Conservation (phyloP, 495 filamentous ascomycete genomes). For the Penicillium egyptiacum region DNA sequence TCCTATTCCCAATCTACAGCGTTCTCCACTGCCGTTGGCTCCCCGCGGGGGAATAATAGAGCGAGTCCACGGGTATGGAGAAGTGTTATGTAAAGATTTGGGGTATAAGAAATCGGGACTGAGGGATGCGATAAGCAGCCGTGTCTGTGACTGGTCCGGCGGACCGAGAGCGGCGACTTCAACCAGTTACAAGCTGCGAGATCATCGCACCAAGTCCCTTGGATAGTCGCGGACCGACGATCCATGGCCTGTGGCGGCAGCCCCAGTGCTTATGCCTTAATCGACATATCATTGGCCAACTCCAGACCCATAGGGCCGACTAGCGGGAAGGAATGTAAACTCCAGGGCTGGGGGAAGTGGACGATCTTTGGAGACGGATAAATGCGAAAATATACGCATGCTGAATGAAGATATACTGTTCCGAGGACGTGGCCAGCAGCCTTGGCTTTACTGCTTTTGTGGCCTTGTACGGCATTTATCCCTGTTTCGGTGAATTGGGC, state of each 20-base stretch:
- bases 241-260: slow-evolving; percentile 12
- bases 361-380: slow-evolving; percentile 4
- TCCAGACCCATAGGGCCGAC: not conserved
- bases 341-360: slow-evolving; percentile 6
- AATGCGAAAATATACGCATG: not conserved
- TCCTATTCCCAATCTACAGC: slow-evolving; percentile 4
- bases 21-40: slow-evolving; percentile 14
- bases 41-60: slow-evolving; percentile 15
- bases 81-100: slow-evolving; percentile 29
- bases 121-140: slow-evolving; percentile 17
- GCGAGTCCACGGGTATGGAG: slow-evolving; percentile 4
- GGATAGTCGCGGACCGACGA: slow-evolving; percentile 2
- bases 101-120: slow-evolving; percentile 18
- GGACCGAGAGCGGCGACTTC: slow-evolving; percentile 20
- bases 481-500: not conserved
- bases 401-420: not conserved
- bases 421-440: not conserved
- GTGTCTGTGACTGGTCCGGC: slow-evolving; percentile 11
- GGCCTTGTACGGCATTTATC: not conserved
- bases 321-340: not conserved
- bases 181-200: slow-evolving; percentile 17
- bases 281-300: not conserved
- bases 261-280: slow-evolving; percentile 9
- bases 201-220: not conserved
- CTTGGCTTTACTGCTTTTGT: not conserved